phyloP scores from a whole-genome alignment of 2,329 filamentous ascomycete genomes.

The Pseudovirgaria hyperparasitica region DNA sequence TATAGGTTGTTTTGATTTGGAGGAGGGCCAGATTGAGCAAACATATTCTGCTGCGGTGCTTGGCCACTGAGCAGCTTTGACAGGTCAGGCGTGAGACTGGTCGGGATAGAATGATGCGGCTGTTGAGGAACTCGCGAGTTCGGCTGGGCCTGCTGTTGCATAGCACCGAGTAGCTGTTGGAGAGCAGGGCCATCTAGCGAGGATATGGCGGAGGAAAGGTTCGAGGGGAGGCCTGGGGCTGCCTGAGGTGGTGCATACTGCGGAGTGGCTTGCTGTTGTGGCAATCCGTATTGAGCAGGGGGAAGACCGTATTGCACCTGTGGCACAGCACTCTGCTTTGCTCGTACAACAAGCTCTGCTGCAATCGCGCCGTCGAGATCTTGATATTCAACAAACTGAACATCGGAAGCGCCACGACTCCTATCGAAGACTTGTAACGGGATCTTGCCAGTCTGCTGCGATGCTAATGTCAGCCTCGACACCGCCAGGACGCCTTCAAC shows the following conservation, averaged over 20 bases:
- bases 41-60: conserved; percentile 12
- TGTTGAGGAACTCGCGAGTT: conserved; percentile 24
- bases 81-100: conserved; percentile 20
- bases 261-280: conserved; percentile 13
- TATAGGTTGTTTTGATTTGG: conserved; percentile 22
- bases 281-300: conserved; percentile 12
- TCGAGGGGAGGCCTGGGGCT: conserved; percentile 24
- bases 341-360: conserved; percentile 65
- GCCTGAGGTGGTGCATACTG: conserved; percentile 22
- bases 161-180: conserved; percentile 55
- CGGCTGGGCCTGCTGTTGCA: conserved; percentile 31
- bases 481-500: conserved; percentile 82
- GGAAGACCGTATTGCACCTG: conserved; percentile 17
- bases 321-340: conserved; percentile 40
- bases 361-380: conserved; percentile 68
- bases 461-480: conserved; percentile 57
- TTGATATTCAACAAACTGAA: conserved; percentile 69
- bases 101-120: conserved; percentile 10
- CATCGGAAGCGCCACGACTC: conserved; percentile 56
- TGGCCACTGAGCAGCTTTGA: conserved; percentile 25
- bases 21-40: conserved; percentile 9
- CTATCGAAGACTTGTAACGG: conserved; percentile 78
- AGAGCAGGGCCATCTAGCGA: conserved; percentile 56
- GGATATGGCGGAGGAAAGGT: conserved; percentile 52
- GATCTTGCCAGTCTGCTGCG: conserved; percentile 61